phyloP scores from a whole-genome alignment of 1,139 yeast genomes.

The Geotrichum phurueaensis region DNA sequence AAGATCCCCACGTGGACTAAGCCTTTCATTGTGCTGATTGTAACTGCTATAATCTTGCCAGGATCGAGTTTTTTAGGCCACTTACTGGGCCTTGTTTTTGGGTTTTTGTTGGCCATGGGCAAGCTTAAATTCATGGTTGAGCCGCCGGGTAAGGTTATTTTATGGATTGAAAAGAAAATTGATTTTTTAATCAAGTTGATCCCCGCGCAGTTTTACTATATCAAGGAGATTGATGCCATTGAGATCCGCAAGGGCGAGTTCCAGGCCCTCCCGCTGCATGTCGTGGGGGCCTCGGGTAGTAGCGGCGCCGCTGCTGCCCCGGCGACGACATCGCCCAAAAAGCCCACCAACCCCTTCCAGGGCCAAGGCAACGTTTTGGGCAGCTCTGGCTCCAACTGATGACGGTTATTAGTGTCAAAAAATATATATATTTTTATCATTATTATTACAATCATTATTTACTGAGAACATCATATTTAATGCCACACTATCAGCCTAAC shows the following conservation, averaged over 20 bases:
- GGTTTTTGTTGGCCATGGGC: constrained; percentile 54
- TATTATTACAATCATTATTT: not conserved
- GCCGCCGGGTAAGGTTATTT: constrained; percentile 61
- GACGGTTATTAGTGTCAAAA: not conserved
- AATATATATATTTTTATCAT: not conserved
- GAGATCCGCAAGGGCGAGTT: constrained; percentile 33
- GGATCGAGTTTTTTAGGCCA: constrained; percentile 73
- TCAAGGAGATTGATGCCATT: constrained; percentile 52
- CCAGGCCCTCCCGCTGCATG: not conserved
- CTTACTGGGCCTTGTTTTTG: constrained; percentile 46
- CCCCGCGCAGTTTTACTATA: constrained; percentile 49
- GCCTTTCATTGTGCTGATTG: constrained; percentile 52
- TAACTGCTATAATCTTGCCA: constrained; percentile 48
- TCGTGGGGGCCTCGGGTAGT: not conserved
- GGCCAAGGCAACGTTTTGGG: constrained; percentile 3
- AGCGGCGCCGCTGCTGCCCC: not conserved
- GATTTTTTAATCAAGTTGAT: constrained; percentile 46
- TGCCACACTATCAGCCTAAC: not conserved
- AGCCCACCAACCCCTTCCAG: not conserved
- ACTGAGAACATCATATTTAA: not conserved
- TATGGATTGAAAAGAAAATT: constrained; percentile 58
- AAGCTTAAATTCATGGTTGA: constrained; percentile 47
- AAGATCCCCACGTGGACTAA: constrained; percentile 54
- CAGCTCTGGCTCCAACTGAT: not conserved
- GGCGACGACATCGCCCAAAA: not conserved